These are phyloP conservation scores for Mesembryanthemum crystallinum DNA, from an alignment of 148 eudicot genomes.

Conservation along the genomic window DNA sequence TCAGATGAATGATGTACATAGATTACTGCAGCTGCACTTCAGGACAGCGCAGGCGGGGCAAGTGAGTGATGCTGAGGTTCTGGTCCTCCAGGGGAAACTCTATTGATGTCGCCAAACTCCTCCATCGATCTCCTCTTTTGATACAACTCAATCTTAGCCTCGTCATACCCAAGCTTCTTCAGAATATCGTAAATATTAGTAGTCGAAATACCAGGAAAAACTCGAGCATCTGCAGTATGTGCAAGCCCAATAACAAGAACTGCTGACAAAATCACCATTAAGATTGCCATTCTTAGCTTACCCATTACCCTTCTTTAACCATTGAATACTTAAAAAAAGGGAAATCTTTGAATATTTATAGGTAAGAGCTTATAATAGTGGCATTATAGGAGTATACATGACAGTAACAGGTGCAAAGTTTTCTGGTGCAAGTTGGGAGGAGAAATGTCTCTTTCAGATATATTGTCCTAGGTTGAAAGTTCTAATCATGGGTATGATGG, in stretches of 20 bases:
- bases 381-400: not conserved
- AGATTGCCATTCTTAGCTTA: not conserved
- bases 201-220: not conserved
- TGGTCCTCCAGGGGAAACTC: constrained; percentile 25
- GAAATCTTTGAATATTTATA: not conserved
- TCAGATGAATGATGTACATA: not conserved
- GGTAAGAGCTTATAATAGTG: not conserved
- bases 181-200: not conserved
- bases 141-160: constrained; percentile 6
- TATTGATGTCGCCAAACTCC: not conserved
- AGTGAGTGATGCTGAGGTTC: constrained; percentile 25
- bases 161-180: constrained; percentile 7
- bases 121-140: not conserved
- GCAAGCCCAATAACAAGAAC: not conserved
- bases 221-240: not conserved
- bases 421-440: not conserved
- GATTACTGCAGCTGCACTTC: not conserved
- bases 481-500: not conserved
- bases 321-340: not conserved
- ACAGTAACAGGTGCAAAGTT: not conserved
- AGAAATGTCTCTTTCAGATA: not conserved
- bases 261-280: not conserved
- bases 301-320: not conserved
- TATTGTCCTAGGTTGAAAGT: not conserved
- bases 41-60: not conserved